Evolutionary conservation across 2,329 filamentous ascomycete species (phyloP).

Genomic region (Phaeosphaeriaceae sp.): DNA sequence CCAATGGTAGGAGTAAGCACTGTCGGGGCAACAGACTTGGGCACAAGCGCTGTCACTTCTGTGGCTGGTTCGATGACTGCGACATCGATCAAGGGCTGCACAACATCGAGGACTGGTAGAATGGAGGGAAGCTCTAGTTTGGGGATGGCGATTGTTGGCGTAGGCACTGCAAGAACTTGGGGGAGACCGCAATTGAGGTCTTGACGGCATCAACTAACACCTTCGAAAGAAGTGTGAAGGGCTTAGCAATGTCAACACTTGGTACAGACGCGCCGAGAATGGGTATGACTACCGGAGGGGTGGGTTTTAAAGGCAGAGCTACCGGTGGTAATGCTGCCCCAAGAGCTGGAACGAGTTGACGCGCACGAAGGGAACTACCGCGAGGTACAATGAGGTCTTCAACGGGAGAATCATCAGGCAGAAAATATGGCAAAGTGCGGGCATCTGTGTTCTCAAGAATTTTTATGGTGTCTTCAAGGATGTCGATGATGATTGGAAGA

Average conservation of each 20-base stretch:
- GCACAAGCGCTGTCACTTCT: no score
- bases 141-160: no score
- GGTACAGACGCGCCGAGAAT: not conserved
- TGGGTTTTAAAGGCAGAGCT: no score
- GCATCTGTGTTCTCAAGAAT: not conserved
- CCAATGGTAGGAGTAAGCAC: no score
- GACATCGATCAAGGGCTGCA: no score
- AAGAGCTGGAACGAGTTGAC: not conserved
- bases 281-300: not conserved
- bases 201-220: no score
- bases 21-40: no score
- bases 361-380: not conserved
- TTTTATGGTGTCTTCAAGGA: not conserved
- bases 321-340: not conserved
- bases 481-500: not conserved
- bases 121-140: no score
- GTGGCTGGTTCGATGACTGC: no score
- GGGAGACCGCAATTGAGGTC: no score
- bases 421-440: not conserved
- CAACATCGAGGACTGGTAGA: no score
- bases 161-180: no score
- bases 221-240: not conserved
- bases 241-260: not conserved
- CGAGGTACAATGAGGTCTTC: not conserved
- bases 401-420: not conserved